Base-by-base conservation (phyloP, 768 basidiomycete species). In the Xerocomus brunneocitrinus region DNA sequence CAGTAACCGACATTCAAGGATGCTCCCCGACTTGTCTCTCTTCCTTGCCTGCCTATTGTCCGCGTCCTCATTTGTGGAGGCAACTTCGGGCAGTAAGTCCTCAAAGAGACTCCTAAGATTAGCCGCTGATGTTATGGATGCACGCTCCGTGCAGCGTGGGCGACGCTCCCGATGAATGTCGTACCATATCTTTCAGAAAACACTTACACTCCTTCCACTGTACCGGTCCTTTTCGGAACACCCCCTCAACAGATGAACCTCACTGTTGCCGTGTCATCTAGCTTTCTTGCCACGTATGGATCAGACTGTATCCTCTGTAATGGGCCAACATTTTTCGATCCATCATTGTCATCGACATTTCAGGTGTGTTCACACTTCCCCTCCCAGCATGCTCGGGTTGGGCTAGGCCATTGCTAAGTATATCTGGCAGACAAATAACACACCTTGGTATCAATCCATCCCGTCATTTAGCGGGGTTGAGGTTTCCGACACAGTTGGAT, bases 211-310 rank as follows among this genome's bases (percentile, higher is more conserved):
- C 57, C 66, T 25, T 43, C 49, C 10, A 66, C 59, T 8, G 59
- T 59, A 5, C 55, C 62, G 19, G 50, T 46, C 9, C 59, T 64
- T 27, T 19, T 67, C 27, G 65, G 66, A 13, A 67, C 62, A 9
- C 67, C 66, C 10, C 62, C 67, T 22, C 66, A 67, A 44, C 55
- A 61, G 44, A 25, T 69, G 40, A 55, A 62, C 28, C 49, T 67
- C n/a, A 67, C 67, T 8, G 58, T 67, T 32, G 51, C 50, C 12
- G 22, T 67, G 2, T 39, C 59, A 22, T 24, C 56, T 1, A 58
- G 50, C 4, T 1, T 28, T 34, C 51, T 67, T 28, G 56, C 46
- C 10, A 54, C 62, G 10, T 67, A 62, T 41, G 43, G 41, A 5
- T 49, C 57, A 2, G 59, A 69, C 39, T 68, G 67, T 35, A 46